These are phyloP conservation scores for Effrenium voratum DNA, from an alignment of 73 alveolate species.

Conservation along the genomic window DNA sequence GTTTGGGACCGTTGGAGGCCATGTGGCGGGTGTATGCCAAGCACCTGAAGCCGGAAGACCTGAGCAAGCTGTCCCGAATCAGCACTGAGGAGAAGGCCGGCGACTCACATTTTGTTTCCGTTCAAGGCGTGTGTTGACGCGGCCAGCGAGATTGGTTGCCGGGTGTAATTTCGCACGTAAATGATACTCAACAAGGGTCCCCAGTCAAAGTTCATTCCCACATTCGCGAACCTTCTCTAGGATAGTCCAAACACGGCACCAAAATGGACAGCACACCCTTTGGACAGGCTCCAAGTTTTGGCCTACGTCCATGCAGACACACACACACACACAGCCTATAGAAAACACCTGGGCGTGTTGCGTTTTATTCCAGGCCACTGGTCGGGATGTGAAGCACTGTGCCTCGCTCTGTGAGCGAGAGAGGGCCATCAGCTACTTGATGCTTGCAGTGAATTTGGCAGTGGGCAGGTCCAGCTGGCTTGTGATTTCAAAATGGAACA, in stretches of 20 bases:
- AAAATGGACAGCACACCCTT: background rate
- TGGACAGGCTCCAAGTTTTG: no score
- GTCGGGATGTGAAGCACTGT: slow-evolving; percentile 89
- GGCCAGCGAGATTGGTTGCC: background rate
- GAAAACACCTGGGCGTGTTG: background rate
- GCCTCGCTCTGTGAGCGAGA: slow-evolving; percentile 65
- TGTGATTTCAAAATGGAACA: no score
- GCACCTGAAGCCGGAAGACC: slow-evolving; percentile 48
- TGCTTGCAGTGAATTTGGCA: background rate
- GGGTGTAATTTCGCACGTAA: background rate
- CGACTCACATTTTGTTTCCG: no score
- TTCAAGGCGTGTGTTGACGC: background rate
- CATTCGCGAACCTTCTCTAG: background rate
- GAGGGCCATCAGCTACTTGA: slow-evolving; percentile 53
- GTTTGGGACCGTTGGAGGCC: no score
- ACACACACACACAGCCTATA: background rate
- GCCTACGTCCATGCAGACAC: background rate
- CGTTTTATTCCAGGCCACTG: slow-evolving; percentile 42
- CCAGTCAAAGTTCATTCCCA: background rate
- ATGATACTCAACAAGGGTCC: background rate
- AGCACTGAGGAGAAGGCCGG: slow-evolving; percentile 50
- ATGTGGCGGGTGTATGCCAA: slow-evolving; percentile 70
- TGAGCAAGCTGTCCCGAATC: slow-evolving; percentile 4
- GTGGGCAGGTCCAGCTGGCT: no score
- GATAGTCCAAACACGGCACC: background rate